phyloP scores from a whole-genome alignment of 2,329 filamentous ascomycete species.

The Talaromyces sp. region DNA sequence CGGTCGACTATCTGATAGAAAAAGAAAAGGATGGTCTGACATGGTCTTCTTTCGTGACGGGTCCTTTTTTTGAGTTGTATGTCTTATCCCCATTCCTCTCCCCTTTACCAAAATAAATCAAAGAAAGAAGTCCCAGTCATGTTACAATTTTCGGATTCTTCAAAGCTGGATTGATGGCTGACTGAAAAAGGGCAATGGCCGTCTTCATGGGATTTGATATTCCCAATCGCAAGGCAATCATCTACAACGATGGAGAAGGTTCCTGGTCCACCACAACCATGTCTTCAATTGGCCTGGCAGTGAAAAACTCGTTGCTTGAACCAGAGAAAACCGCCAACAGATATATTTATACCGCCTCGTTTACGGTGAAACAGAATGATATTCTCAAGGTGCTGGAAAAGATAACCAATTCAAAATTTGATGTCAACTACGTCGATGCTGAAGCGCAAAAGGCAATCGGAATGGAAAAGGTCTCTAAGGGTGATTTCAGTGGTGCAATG shows the following conservation, averaged over 20 bases:
- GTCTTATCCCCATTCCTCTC: neutral
- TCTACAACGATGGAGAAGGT: neutral
- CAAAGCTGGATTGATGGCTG: neutral
- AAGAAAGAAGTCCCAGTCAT: neutral
- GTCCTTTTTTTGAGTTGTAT: constrained; percentile 7
- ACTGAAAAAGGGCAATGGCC: neutral
- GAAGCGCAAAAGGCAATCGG: neutral
- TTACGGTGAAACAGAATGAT: neutral
- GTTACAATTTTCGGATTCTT: neutral
- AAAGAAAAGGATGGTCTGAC: constrained; percentile 10
- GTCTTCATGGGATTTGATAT: constrained; percentile 9
- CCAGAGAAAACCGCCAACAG: constrained; percentile 7
- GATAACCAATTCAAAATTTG: constrained; percentile 1
- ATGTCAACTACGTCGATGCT: constrained; percentile 6
- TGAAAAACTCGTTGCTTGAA: neutral
- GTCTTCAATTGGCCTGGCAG: neutral
- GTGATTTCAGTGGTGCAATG: constrained; percentile 5
- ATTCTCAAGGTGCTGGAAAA: neutral
- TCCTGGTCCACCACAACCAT: constrained; percentile 1
- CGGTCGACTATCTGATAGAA: neutral
- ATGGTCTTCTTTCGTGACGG: constrained; percentile 8
- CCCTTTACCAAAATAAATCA: too few relatives aligned
- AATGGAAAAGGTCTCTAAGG: neutral
- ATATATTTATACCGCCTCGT: neutral
- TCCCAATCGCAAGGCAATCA: neutral